Base-by-base conservation (phyloP, 805 yeast species). In the Yamadazyma olivae region DNA sequence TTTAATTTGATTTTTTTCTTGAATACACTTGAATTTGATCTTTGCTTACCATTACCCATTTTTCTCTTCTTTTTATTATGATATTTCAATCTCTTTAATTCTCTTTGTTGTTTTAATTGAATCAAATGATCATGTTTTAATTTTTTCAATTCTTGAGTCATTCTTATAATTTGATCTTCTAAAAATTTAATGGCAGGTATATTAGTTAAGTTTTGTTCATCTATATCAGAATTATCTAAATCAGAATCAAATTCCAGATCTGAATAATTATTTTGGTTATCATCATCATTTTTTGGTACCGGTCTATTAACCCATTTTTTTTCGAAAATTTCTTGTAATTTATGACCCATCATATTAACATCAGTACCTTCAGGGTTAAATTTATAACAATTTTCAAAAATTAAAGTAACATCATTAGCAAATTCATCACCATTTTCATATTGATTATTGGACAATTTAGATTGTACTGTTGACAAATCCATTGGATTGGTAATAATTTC, bases 341-440 rank as follows among this genome's bases (percentile, higher is more conserved):
- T 75, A 57, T 87, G 95, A 14, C 98, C 99, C 95, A 93, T 84
- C 74, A 78, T 75, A 59, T 90, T 88, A 24, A 93, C 99, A 32
- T 95, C 95, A 4, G 95, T 81, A n/a, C 96, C 95, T 50, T 85
- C 95, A 2, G 99, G 98, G 61, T 93, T 93, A 67, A 91, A 93
- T 12, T 74, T 70, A 58, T 87, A 93, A 64, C 98, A 91, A 63
- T 93, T 91, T 44, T 75, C 70, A 66, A 93, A 90, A 40, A 93
- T 85, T 42, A 89, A 72, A 39, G 87, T 73, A 24, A 91, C 76
- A 55, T 93, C 99, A 28, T 61, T 64, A 55, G 83, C 95, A 55
- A 91, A 89, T 44, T 86, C 90, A 41, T 85, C 95, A 14, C 89
- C 93, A 37, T 81, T 80, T 54, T 85, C 91, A 58, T 93, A 93